A percentile compares a stretch with the other conserved stretches of the same genome.
phyloP scores from a whole-genome alignment of 352 stramenopile genomes.

The Phytophthora lateralis region DNA sequence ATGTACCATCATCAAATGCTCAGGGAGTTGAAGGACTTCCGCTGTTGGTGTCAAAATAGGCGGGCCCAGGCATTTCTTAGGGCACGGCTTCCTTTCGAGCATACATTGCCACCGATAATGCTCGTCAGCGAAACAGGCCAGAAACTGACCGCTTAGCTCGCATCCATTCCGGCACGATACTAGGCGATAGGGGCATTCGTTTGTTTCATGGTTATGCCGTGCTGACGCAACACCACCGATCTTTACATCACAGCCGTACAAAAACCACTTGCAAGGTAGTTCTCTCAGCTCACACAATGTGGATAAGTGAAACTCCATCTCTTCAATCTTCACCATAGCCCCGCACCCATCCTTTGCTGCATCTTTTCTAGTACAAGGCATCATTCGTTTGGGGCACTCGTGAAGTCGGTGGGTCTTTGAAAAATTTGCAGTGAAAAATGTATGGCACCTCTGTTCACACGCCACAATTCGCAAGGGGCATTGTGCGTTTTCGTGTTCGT shows the following conservation, averaged over 20 bases:
- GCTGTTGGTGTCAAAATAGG: neutral
- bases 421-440: slow-evolving; percentile 50
- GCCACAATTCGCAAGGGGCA: slow-evolving; percentile 53
- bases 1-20: slow-evolving; percentile 56
- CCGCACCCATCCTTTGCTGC: slow-evolving; percentile 46
- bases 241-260: slow-evolving; percentile 47
- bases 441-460: slow-evolving; percentile 46
- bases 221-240: slow-evolving; percentile 48
- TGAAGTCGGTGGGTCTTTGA: slow-evolving; percentile 42
- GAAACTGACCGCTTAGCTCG: slow-evolving; percentile 40
- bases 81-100: slow-evolving; percentile 48
- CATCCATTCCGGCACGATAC: slow-evolving; percentile 63
- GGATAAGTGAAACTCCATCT: slow-evolving; percentile 66
- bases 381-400: slow-evolving; percentile 57
- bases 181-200: slow-evolving; percentile 59
- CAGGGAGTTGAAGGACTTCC: slow-evolving; percentile 20
- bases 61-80: slow-evolving; percentile 27
- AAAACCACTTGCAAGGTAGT: slow-evolving; percentile 57
- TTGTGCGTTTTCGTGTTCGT: slow-evolving; percentile 53
- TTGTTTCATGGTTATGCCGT: slow-evolving; percentile 58
- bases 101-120: slow-evolving; percentile 79
- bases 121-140: slow-evolving; percentile 52
- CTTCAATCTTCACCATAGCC: slow-evolving; percentile 42
- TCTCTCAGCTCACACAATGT: slow-evolving; percentile 54
- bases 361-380: slow-evolving; percentile 42